A percentile compares a stretch with the other conserved stretches of the same genome.
Conservation (phyloP, 176 grass and related monocot species). For the Bolboschoenus planiculmis region DNA sequence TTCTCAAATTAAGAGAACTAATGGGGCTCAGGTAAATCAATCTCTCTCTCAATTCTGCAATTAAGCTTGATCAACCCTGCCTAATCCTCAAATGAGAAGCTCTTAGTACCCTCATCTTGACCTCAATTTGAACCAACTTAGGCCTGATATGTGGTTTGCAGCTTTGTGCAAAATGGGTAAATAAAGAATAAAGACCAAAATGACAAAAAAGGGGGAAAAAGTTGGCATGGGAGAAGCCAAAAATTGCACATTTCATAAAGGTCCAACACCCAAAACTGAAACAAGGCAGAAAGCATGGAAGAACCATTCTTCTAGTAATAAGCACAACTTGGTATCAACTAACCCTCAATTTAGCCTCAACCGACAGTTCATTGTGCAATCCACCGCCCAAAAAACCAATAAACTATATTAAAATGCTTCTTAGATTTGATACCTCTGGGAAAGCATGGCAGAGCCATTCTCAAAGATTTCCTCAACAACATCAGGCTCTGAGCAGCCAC, state of each 20-base stretch:
- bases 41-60: not conserved
- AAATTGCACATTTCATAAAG: not conserved
- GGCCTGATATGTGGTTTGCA: not conserved
- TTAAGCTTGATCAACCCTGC: not conserved
- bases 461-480: constrained; percentile 48
- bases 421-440: constrained; percentile 23
- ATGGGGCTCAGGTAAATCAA: no score
- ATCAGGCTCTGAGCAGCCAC: constrained; percentile 50
- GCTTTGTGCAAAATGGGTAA: not conserved
- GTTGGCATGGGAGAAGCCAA: not conserved
- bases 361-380: not conserved
- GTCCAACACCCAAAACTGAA: not conserved
- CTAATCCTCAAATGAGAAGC: not conserved
- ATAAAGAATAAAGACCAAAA: not conserved
- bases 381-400: not conserved
- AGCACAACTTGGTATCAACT: not conserved
- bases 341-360: not conserved
- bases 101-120: not conserved
- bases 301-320: not conserved
- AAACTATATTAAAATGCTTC: not conserved
- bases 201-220: not conserved
- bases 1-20: not conserved
- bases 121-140: not conserved
- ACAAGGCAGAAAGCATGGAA: not conserved
- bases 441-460: constrained; percentile 37